Percentiles rank a stretch among this genome's conserved stretches.
phyloP scores from a whole-genome alignment of 2,329 filamentous ascomycete species.

The Rhytidhysteron rufulum region DNA sequence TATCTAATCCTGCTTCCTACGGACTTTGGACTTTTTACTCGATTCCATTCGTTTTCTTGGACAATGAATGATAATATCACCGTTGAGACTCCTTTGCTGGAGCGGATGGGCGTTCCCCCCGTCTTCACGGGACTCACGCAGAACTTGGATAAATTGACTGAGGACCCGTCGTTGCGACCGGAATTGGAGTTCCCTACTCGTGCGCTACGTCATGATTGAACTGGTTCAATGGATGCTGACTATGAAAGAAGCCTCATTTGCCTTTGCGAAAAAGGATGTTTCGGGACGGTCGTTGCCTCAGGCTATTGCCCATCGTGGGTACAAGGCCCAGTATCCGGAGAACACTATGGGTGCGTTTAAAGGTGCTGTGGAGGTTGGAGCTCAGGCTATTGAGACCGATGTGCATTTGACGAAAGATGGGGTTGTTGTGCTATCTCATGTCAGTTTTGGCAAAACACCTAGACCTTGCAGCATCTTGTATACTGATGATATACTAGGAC shows the following conservation, averaged over 20 bases:
- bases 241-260: slow-evolving; percentile 25
- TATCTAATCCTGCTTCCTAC: too few species aligned
- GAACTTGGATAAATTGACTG: slow-evolving; percentile 30
- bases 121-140: slow-evolving; percentile 32
- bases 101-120: slow-evolving; percentile 35
- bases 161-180: slow-evolving; percentile 31
- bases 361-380: slow-evolving; percentile 68
- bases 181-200: slow-evolving; percentile 25
- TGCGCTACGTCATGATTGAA: slow-evolving; percentile 8
- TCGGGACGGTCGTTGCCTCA: slow-evolving; percentile 54
- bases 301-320: slow-evolving; percentile 74
- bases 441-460: slow-evolving; percentile 39
- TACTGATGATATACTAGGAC: slow-evolving; percentile 52
- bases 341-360: slow-evolving; percentile 80
- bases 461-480: not conserved
- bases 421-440: slow-evolving; percentile 81
- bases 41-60: too few species aligned
- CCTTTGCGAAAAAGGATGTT: slow-evolving; percentile 31
- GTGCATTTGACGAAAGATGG: slow-evolving; percentile 78
- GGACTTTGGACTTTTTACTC: too few species aligned
- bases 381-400: slow-evolving; percentile 84
- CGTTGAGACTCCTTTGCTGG: slow-evolving; percentile 29
- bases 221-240: slow-evolving; percentile 12
- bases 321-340: slow-evolving; percentile 74
- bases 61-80: slow-evolving; percentile 13